These are phyloP conservation scores for Thermomyces lanuginosus DNA, from an alignment of 2,329 filamentous ascomycete species.

Conservation along the genomic window DNA sequence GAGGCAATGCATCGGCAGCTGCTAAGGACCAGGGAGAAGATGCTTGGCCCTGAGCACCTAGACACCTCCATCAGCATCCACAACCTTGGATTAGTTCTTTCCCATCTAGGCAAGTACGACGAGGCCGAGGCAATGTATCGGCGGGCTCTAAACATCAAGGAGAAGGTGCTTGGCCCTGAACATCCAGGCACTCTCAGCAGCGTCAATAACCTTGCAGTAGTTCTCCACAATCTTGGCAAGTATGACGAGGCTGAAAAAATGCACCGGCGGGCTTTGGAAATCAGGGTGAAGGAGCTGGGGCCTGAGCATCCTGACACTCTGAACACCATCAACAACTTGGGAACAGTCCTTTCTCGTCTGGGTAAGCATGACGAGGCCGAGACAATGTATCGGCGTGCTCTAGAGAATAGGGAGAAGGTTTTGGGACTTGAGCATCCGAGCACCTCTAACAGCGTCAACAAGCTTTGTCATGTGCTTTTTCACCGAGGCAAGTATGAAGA, in stretches of 20 bases:
- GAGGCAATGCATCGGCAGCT: slow-evolving; percentile 9
- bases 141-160: slow-evolving; percentile 3
- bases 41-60: slow-evolving; percentile 5
- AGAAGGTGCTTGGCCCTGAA: slow-evolving; percentile 1
- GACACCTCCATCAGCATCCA: slow-evolving; percentile 6
- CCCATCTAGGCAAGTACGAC: slow-evolving; percentile 6
- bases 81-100: background rate
- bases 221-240: slow-evolving; percentile 6
- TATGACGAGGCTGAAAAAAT: slow-evolving; percentile 9
- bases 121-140: slow-evolving; percentile 7
- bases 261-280: slow-evolving; percentile 4
- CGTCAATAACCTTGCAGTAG: slow-evolving; percentile 7
- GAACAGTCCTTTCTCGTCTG: slow-evolving; percentile 4
- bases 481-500: slow-evolving; percentile 8
- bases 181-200: slow-evolving; percentile 9
- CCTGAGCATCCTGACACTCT: slow-evolving; percentile 7
- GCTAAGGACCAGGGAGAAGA: slow-evolving; percentile 4
- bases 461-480: slow-evolving; percentile 5
- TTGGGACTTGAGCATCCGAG: slow-evolving; percentile 6
- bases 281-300: slow-evolving; percentile 2
- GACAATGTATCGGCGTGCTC: background rate
- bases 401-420: slow-evolving; percentile 4
- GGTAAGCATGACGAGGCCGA: slow-evolving; percentile 2
- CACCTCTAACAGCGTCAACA: slow-evolving; percentile 8
- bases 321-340: slow-evolving; percentile 4